Evolutionary conservation across 768 basidiomycete species (phyloP).

Genomic region (Lactarius indigo): DNA sequence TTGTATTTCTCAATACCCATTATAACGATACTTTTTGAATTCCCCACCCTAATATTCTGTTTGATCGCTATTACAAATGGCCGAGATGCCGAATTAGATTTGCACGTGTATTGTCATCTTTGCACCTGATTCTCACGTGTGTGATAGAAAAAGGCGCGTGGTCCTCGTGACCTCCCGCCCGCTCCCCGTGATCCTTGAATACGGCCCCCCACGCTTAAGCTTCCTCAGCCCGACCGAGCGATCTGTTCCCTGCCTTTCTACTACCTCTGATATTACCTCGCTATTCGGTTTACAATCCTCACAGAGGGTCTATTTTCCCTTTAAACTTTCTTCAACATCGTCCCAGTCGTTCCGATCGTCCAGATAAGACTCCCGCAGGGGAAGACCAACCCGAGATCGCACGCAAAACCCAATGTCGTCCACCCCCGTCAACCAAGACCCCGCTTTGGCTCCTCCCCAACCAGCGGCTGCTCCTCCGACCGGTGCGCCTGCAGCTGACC

Average conservation of each 20-base stretch:
- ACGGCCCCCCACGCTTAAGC: neutral
- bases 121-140: conserved; percentile 29
- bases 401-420: conserved; percentile 14
- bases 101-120: conserved; percentile 24
- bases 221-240: neutral
- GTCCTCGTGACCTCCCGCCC: conserved; percentile 23
- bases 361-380: conserved; percentile 13
- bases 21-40: too few relatives aligned
- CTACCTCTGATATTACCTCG: neutral
- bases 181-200: conserved; percentile 23
- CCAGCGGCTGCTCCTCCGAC: neutral
- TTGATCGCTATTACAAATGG: neutral
- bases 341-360: conserved; percentile 11
- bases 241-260: neutral
- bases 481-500: conserved; percentile 3
- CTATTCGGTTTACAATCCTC: neutral
- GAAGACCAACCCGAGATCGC: neutral
- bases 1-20: conserved; percentile 1
- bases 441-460: conserved; percentile 9
- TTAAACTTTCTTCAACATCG: neutral
- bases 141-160: conserved; percentile 24
- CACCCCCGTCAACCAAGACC: conserved; percentile 16
- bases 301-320: neutral
- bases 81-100: conserved; percentile 23
- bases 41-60: too few relatives aligned